Conservation (phyloP, 2,329 filamentous ascomycete species). For the Epichloe aotearoae region DNA sequence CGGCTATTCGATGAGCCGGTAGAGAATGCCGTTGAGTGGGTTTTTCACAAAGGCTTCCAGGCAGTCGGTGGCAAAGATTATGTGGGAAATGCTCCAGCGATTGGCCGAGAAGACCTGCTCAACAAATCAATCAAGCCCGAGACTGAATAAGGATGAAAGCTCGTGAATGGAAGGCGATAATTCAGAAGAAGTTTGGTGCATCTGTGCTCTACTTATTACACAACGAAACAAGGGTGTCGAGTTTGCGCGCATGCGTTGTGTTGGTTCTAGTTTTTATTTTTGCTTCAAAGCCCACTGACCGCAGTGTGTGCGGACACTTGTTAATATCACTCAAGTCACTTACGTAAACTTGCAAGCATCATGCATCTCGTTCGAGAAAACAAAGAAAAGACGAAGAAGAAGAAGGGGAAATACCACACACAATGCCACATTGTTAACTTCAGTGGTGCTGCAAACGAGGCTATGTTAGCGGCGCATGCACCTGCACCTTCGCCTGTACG, state of each 20-base stretch:
- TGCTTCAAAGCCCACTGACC: background rate
- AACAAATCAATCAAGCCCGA: slow-evolving; percentile 32
- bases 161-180: background rate
- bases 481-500: background rate
- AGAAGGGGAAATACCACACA: no score
- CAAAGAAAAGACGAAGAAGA: no score
- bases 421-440: background rate
- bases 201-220: background rate
- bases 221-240: background rate
- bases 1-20: slow-evolving; percentile 84
- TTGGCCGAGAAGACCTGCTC: slow-evolving; percentile 33
- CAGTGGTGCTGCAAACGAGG: background rate
- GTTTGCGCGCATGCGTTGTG: background rate
- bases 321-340: no score
- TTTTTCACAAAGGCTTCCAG: slow-evolving; percentile 73
- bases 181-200: slow-evolving; percentile 7
- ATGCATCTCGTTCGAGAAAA: no score
- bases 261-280: background rate
- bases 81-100: slow-evolving; percentile 41
- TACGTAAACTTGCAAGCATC: no score
- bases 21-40: slow-evolving; percentile 80
- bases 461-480: background rate
- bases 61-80: slow-evolving; percentile 49
- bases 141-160: slow-evolving; percentile 21
- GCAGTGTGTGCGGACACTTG: background rate